Conservation (phyloP, 805 yeast species). For the Jamesozyma piceae region DNA sequence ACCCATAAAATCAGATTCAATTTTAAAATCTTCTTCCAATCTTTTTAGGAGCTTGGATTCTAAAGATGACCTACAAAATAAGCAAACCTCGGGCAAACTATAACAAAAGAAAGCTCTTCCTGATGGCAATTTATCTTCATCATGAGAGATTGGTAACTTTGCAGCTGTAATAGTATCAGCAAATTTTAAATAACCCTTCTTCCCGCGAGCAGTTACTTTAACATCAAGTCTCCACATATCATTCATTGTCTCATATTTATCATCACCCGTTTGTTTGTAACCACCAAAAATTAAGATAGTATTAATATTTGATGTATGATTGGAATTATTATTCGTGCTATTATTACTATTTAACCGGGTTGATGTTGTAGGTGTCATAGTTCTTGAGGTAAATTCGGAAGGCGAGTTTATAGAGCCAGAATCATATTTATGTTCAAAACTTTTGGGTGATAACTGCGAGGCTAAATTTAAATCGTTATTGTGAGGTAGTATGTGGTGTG, state of each 20-base stretch:
- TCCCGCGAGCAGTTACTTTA: constrained; percentile 30
- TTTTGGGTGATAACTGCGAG: background rate
- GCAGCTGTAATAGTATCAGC: constrained; percentile 32
- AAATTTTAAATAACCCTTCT: constrained; percentile 30
- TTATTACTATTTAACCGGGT: background rate
- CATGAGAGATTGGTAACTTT: constrained; percentile 12
- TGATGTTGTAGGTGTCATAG: background rate
- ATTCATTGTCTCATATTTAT: constrained; percentile 30
- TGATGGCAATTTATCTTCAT: constrained; percentile 22
- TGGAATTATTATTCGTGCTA: background rate
- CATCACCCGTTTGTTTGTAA: constrained; percentile 29
- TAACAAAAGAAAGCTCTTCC: constrained; percentile 33
- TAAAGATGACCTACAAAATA: constrained; percentile 7
- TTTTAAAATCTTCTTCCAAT: constrained; percentile 15
- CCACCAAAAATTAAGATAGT: constrained; percentile 41
- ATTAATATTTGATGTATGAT: constrained; percentile 6
- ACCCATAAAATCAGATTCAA: constrained; percentile 6
- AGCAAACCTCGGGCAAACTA: constrained; percentile 17
- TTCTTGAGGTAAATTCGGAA: background rate
- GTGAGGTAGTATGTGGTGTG: background rate
- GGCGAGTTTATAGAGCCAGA: background rate
- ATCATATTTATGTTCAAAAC: background rate
- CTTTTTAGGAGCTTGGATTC: constrained; percentile 14
- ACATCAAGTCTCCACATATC: constrained; percentile 38
- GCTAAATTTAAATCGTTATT: background rate